These are phyloP conservation scores for Fusarium keratoplasticum DNA, from an alignment of 2,329 filamentous ascomycete genomes.

Conservation along the genomic window DNA sequence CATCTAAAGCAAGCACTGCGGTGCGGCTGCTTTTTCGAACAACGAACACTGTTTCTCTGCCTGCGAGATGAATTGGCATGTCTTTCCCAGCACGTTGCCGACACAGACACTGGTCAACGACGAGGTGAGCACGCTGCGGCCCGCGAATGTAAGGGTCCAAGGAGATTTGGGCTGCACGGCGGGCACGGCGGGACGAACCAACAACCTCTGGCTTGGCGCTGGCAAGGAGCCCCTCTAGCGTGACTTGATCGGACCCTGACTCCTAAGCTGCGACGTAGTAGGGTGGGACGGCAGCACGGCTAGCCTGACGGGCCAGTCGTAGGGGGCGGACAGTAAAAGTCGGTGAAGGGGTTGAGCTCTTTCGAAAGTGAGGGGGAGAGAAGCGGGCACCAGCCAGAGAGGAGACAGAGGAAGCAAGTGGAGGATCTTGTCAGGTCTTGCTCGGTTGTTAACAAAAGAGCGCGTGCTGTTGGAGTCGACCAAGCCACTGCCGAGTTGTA, in stretches of 20 bases:
- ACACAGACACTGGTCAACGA: not conserved
- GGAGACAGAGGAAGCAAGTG: slow-evolving; percentile 18
- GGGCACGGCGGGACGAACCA: slow-evolving; percentile 32
- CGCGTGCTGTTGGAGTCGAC: slow-evolving; percentile 6
- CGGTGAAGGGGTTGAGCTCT: slow-evolving; percentile 45
- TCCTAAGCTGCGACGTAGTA: slow-evolving; percentile 34
- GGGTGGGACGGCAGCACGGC: slow-evolving; percentile 39
- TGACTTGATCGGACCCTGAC: slow-evolving; percentile 43
- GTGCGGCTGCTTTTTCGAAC: not conserved
- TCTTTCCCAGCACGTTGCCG: not conserved
- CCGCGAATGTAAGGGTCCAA: slow-evolving; percentile 12
- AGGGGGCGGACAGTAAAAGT: slow-evolving; percentile 44
- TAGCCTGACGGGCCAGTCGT: slow-evolving; percentile 41
- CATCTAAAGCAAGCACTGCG: slow-evolving; percentile 1
- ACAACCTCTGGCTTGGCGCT: slow-evolving; percentile 23
- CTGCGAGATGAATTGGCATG: not conserved
- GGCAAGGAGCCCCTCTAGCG: slow-evolving; percentile 25
- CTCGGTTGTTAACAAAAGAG: slow-evolving; percentile 19
- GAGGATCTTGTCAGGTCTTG: slow-evolving; percentile 31
- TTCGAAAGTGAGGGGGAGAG: slow-evolving; percentile 32
- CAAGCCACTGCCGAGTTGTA: slow-evolving; percentile 13
- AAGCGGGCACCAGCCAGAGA: slow-evolving; percentile 40
- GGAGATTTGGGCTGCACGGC: slow-evolving; percentile 3
- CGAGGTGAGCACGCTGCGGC: not conserved
- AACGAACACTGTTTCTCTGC: not conserved